Evolutionary conservation across 1,284 basidiomycete species (phyloP).

Genomic region (Volvariella volvacea): DNA sequence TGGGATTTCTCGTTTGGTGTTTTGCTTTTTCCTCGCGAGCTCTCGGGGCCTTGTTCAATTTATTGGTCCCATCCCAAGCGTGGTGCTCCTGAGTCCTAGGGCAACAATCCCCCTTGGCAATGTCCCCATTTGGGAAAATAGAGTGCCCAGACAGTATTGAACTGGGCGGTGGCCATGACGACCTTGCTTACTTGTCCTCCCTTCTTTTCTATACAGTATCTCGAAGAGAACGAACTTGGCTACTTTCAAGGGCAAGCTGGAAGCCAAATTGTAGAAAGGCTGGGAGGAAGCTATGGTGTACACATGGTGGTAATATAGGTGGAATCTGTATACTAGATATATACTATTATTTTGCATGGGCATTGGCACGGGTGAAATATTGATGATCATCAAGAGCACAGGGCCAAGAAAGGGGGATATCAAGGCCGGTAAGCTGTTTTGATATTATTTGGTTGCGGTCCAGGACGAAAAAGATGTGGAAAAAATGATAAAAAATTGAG

Average conservation of each 20-base stretch:
- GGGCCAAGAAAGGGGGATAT: constrained; percentile 3
- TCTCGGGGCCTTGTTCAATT: too few species aligned
- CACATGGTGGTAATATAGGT: too few species aligned
- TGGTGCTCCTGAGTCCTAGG: too few species aligned
- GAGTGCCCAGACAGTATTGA: neutral
- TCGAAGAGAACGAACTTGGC: constrained; percentile 73
- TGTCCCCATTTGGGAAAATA: neutral
- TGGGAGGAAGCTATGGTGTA: neutral
- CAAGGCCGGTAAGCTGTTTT: constrained; percentile 6
- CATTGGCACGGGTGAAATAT: neutral
- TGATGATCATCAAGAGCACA: constrained; percentile 5
- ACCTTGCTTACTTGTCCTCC: constrained; percentile 14
- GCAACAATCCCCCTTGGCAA: too few species aligned
- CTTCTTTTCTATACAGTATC: constrained; percentile 41
- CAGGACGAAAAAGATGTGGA: neutral
- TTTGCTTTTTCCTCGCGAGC: too few species aligned
- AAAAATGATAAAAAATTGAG: neutral
- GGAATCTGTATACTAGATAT: too few species aligned
- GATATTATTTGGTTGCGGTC: neutral
- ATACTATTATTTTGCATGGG: neutral
- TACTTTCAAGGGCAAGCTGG: constrained; percentile 55
- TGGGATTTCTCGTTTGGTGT: neutral
- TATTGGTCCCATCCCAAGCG: too few species aligned
- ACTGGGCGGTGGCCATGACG: constrained; percentile 25
- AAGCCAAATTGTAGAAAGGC: constrained; percentile 37